These are phyloP conservation scores for Cyclostephanos invisitatus DNA, from an alignment of 108 stramenopile genomes.

Conservation along the genomic window DNA sequence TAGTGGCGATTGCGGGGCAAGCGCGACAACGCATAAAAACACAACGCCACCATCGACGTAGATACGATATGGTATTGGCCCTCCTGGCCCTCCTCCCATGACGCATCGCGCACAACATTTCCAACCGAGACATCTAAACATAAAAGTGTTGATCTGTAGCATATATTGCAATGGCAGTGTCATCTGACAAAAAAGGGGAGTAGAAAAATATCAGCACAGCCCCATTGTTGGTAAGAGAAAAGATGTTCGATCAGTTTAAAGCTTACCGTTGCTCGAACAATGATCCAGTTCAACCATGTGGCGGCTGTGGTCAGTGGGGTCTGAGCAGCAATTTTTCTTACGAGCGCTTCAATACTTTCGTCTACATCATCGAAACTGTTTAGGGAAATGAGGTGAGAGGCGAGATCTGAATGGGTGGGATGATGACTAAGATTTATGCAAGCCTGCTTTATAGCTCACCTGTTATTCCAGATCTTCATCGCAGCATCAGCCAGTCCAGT, in stretches of 20 bases:
- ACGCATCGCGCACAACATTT: constrained; percentile 45
- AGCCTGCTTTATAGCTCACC: not conserved
- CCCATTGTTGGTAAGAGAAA: not conserved
- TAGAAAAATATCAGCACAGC: not conserved
- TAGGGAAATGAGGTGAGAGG: not conserved
- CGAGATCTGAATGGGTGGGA: not conserved
- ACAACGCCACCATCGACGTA: constrained; percentile 86
- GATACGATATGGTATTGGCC: constrained; percentile 78
- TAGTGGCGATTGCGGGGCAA: constrained; percentile 79
- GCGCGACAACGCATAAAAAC: constrained; percentile 71
- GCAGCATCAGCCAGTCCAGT: constrained; percentile 64
- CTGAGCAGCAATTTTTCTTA: constrained; percentile 56
- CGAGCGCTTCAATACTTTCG: constrained; percentile 40
- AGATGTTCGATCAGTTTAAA: not conserved
- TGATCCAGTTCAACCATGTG: constrained; percentile 91
- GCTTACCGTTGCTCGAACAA: constrained; percentile 61
- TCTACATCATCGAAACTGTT: constrained; percentile 44
- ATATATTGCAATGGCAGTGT: constrained; percentile 76
- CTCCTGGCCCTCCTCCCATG: constrained; percentile 71
- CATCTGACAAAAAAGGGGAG: constrained; percentile 25
- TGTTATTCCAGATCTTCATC: constrained; percentile 55
- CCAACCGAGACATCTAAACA: constrained; percentile 53
- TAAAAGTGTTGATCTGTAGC: constrained; percentile 78
- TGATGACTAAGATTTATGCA: not conserved
- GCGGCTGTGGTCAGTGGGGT: constrained; percentile 68